Base-by-base conservation (phyloP, 257 asterid genomes). In the Lantana camara region DNA sequence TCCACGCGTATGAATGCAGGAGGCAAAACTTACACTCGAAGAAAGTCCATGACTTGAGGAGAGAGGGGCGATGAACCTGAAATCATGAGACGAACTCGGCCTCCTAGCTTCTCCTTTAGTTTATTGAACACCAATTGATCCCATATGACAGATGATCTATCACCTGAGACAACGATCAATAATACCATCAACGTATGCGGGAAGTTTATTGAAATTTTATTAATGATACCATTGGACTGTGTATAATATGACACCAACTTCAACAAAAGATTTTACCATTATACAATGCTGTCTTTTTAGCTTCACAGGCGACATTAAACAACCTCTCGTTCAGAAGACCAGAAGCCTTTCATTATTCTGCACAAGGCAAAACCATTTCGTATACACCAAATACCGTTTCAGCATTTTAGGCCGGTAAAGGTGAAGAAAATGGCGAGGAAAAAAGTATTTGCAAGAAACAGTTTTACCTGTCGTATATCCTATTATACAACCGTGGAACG, bases 11-110 rank as follows among this genome's bases (percentile, higher is more conserved):
- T 35, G 40, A 35, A 1, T 4, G 40, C 4, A 35, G 1, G 11
- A 35, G 40, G 40, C 40, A 7, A 35, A 29, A 70, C 95, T 75
- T 82, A 85, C 96, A 85, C 90, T 47, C 85, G 75, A 60, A 89
- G 69, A 65, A 89, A 89, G 66, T 89, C 92, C 91, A 89, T 70
- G 69, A 85, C 85, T 51, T 89, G 86, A 32, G 95, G 83, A 64
- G 96, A 89, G 76, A 89, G 45, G 9, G 96, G 95, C 38, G 96
- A 89, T 67, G 95, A 95, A 63, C 95, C 92, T 7, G 95, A 85
- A 67, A 82, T 60, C 88, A 89, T 78, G 77, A 61, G 62, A 53
- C 95, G 95, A 57, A 89, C 90, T 60, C 86, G 69, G 8, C 96
- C 96, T 68, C 96, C 96, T 4, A 89, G 90, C 77, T 73, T 89